Percentiles rank a stretch among this genome's conserved stretches.
Evolutionary conservation across 148 eudicot species (phyloP).

Genomic region (Nepenthes mirabilis): DNA sequence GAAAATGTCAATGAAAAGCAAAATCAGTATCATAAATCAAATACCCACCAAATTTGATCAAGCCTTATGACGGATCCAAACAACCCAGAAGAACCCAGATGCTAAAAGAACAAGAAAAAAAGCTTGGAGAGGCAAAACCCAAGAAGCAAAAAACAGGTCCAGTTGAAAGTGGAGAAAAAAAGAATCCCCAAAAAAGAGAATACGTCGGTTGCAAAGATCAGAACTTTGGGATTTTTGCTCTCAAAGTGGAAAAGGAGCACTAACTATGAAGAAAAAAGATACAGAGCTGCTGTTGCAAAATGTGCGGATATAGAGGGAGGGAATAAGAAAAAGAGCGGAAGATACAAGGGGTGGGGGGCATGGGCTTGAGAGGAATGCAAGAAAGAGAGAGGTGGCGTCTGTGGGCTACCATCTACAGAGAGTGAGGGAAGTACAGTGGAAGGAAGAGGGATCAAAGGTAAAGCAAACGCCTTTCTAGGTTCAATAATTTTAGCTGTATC

Average conservation of each 20-base stretch:
- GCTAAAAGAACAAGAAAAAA: conserved; percentile 16
- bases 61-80: conserved; percentile 25
- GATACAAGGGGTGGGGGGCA: background rate
- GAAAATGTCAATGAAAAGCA: conserved; percentile 30
- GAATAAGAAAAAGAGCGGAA: background rate
- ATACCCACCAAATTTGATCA: conserved; percentile 22
- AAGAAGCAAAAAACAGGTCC: conserved; percentile 22
- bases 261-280: conserved; percentile 11
- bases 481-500: conserved; percentile 29
- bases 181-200: conserved; percentile 13
- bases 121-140: conserved; percentile 16
- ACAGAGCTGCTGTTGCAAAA: conserved; percentile 1
- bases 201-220: conserved; percentile 30
- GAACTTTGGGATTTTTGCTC: conserved; percentile 36
- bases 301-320: conserved; percentile 7
- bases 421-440: conserved; percentile 13
- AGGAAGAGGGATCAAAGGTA: conserved; percentile 25
- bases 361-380: conserved; percentile 8
- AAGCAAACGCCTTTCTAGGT: conserved; percentile 28
- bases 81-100: conserved; percentile 19
- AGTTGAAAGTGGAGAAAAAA: conserved; percentile 18
- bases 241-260: conserved; percentile 10
- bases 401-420: conserved; percentile 20
- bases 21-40: conserved; percentile 42
- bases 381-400: conserved; percentile 10